Evolutionary conservation across 208 protist genomes (phyloP), one percentile per base, ranked within the genome.

Genomic region (Leishmania tropica): DNA sequence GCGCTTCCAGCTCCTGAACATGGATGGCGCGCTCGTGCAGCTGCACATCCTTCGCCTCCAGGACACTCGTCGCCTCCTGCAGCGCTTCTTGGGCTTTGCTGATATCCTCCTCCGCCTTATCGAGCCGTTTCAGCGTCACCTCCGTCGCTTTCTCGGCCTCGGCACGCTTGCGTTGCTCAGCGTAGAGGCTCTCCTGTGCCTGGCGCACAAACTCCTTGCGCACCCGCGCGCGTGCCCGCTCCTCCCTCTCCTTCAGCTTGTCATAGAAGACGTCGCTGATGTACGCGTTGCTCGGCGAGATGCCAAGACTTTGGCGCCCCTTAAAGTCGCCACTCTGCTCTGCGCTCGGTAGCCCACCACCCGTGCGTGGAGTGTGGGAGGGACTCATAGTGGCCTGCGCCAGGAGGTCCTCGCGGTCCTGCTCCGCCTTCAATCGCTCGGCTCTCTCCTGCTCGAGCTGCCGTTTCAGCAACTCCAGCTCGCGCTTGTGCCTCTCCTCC

Each of bases 391-490:
- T 65, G 0, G 60, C 82, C n/a, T 87, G 83, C 8, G 31, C 65
- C 24, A 88, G 82, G 65, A 86, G 76, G 40, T 87, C 80, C 73
- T 89, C 89, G 37, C 82, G 83, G 47, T 87, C 87, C 47, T 76
- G 78, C 87, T 85, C 84, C 48, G 78, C 78, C 40, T 79, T 78
- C 28, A 42, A 2, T 31, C 85, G 87, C 42, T 60, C 80, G 62
- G 74, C n/a, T 31, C 35, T 76, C 37, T 87, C 89, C 24, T 40
- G 21, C 54, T 87, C 76, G 45, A 89, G 83, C 53, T 86, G 58
- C 35, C 83, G 70, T 72, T 85, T 85, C 81, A 87, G 86, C 13
- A 67, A 70, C 60, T 83, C 79, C 58, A 86, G 28, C 76, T 87
- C 83, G 31, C 83, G 68, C 67, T 84, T 75, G 42, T 81, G 72